Evolutionary conservation across 2,329 filamentous ascomycete species (phyloP).

Genomic region (Alternaria triticina): DNA sequence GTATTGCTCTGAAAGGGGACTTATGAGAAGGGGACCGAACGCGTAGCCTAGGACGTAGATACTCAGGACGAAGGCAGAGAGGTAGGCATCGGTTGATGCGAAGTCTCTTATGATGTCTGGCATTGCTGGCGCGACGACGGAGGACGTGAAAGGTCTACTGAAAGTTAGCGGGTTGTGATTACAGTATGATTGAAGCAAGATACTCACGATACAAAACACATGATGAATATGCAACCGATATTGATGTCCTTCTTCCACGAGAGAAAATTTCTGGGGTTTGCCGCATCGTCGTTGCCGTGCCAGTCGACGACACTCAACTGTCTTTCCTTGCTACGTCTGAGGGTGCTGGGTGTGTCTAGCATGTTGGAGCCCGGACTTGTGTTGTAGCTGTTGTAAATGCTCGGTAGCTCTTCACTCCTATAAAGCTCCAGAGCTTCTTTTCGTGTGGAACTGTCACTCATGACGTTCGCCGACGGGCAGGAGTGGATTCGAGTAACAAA

Average conservation of each 20-base stretch:
- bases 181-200: neutral
- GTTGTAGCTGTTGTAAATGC: neutral
- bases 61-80: conserved; percentile 31
- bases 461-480: neutral
- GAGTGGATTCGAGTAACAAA: neutral
- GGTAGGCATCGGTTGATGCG: conserved; percentile 16
- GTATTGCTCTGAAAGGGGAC: conserved; percentile 36
- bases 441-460: neutral
- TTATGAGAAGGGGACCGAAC: conserved; percentile 33
- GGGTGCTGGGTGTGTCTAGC: neutral
- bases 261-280: conserved; percentile 41
- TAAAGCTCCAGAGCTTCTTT: neutral
- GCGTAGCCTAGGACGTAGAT: conserved; percentile 38
- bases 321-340: neutral
- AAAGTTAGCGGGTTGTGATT: neutral
- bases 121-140: conserved; percentile 34
- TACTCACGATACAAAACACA: conserved; percentile 20
- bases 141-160: conserved; percentile 30
- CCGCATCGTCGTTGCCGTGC: conserved; percentile 24
- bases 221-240: conserved; percentile 35
- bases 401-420: neutral
- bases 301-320: conserved; percentile 18
- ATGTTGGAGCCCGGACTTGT: neutral
- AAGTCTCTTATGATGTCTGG: conserved; percentile 24
- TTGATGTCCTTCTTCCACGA: conserved; percentile 26